These are phyloP conservation scores for Bruguiera sexangula DNA, from an alignment of 345 rosid genomes.

Conservation along the genomic window DNA sequence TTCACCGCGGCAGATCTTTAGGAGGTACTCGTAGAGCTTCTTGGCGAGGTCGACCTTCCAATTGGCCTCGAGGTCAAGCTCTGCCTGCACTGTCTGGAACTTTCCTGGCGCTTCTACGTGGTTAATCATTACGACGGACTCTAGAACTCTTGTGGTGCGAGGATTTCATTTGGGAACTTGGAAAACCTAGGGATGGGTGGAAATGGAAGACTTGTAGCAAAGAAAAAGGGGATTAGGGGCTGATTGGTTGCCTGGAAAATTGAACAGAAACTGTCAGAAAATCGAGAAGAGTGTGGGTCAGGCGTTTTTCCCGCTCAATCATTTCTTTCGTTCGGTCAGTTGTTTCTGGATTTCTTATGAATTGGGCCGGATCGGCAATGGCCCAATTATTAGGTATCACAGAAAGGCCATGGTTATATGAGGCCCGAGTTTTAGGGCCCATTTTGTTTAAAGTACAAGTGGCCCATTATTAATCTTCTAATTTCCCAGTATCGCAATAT, in stretches of 20 bases:
- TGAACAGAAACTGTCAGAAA: neutral
- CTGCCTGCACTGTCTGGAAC: constrained; percentile 66
- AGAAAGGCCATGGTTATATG: too few relatives aligned
- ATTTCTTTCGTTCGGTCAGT: too few relatives aligned
- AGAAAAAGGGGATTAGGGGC: neutral
- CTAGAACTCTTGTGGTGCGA: neutral
- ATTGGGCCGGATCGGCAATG: too few relatives aligned
- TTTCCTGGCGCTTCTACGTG: constrained; percentile 24
- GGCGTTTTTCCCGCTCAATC: too few relatives aligned
- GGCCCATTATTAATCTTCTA: too few relatives aligned
- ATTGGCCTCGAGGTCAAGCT: constrained; percentile 80
- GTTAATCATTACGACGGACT: constrained; percentile 27
- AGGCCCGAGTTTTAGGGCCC: too few relatives aligned
- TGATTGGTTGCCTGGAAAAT: neutral
- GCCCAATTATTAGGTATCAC: too few relatives aligned
- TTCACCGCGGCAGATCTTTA: constrained; percentile 83
- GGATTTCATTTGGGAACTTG: constrained; percentile 4
- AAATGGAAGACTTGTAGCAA: neutral
- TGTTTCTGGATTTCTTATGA: too few relatives aligned
- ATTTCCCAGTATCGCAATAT: too few relatives aligned
- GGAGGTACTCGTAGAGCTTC: constrained; percentile 80
- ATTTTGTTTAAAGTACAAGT: too few relatives aligned
- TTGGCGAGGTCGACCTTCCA: constrained; percentile 85
- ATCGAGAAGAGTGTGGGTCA: neutral
- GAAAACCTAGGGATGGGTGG: neutral